Conservation (phyloP, 2,329 filamentous ascomycete genomes). For the Venturia asperata region DNA sequence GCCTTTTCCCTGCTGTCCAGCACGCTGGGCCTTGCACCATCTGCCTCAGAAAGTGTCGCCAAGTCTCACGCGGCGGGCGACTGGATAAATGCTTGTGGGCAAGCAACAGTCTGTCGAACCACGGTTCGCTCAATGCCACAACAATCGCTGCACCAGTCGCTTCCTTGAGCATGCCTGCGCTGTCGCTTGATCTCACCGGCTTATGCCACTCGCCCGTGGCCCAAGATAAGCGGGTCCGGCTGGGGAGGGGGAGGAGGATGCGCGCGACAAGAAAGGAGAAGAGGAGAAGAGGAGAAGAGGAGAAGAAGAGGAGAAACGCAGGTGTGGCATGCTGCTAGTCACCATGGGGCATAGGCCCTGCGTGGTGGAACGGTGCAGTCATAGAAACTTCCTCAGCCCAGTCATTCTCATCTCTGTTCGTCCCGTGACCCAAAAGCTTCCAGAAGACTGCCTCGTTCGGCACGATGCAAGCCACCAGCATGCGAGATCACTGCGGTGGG, state of each 20-base stretch:
- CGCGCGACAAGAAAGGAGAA: constrained; percentile 1
- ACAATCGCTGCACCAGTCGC: not conserved
- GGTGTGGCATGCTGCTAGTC: constrained; percentile 1
- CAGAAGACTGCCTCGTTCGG: not conserved
- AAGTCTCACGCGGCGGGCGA: not conserved
- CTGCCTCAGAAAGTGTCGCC: not conserved
- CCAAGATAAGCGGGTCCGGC: not conserved
- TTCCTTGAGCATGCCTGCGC: not conserved
- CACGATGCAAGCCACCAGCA: not conserved
- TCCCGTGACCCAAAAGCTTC: constrained; percentile 1
- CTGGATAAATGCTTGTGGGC: not conserved
- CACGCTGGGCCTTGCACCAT: not conserved
- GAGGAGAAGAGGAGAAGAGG: too few species aligned
- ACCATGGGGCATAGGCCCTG: not conserved
- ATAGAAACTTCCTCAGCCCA: constrained; percentile 10
- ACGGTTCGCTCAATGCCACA: not conserved
- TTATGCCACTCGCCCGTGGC: not conserved
- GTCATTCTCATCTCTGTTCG: constrained; percentile 5
- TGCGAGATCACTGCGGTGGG: not conserved
- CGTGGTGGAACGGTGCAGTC: constrained; percentile 2
- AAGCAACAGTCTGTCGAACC: not conserved
- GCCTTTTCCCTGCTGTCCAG: not conserved
- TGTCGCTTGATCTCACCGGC: not conserved
- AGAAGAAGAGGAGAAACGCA: constrained; percentile 5
- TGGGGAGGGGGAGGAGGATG: not conserved